These are phyloP conservation scores for Plectosphaerella sp. DNA, from an alignment of 2,329 filamentous ascomycete species.

Conservation along the genomic window DNA sequence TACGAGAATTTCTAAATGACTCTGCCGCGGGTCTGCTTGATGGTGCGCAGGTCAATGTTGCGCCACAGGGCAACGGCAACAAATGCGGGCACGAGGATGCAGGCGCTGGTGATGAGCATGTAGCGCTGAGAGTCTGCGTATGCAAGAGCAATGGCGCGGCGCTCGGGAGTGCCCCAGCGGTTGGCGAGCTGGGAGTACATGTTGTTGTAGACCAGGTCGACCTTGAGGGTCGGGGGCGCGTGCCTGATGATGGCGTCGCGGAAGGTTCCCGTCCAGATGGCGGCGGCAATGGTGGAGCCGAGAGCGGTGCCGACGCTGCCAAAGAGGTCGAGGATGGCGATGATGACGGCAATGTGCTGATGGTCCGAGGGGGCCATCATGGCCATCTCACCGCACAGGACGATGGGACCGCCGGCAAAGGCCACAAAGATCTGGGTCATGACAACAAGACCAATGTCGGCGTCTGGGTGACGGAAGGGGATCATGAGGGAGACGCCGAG, in stretches of 20 bases:
- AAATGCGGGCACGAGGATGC: constrained; percentile 34
- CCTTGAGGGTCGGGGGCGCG: constrained; percentile 18
- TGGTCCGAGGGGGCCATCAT: constrained; percentile 58
- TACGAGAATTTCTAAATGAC: constrained; percentile 21
- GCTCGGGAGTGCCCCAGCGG: constrained; percentile 39
- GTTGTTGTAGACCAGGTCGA: constrained; percentile 38
- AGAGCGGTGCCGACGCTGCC: constrained; percentile 56
- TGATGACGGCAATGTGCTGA: constrained; percentile 54
- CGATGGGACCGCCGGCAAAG: constrained; percentile 53
- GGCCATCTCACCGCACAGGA: constrained; percentile 57
- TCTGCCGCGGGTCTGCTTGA: constrained; percentile 33
- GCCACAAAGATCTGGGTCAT: constrained; percentile 61
- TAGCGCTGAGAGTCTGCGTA: constrained; percentile 51
- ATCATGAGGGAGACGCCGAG: constrained; percentile 56
- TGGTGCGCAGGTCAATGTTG: constrained; percentile 44
- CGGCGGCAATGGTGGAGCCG: constrained; percentile 55
- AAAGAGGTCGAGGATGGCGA: constrained; percentile 58
- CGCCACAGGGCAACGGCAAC: constrained; percentile 40
- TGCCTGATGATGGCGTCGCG: constrained; percentile 18
- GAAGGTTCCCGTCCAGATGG: constrained; percentile 61
- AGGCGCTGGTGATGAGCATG: constrained; percentile 46
- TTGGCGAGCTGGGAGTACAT: constrained; percentile 52
- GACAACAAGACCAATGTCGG: constrained; percentile 48
- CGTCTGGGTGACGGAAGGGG: constrained; percentile 48
- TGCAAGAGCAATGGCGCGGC: constrained; percentile 53